These are phyloP conservation scores for Aspergillus caelatus DNA, from an alignment of 2,329 filamentous ascomycete genomes.

Conservation along the genomic window DNA sequence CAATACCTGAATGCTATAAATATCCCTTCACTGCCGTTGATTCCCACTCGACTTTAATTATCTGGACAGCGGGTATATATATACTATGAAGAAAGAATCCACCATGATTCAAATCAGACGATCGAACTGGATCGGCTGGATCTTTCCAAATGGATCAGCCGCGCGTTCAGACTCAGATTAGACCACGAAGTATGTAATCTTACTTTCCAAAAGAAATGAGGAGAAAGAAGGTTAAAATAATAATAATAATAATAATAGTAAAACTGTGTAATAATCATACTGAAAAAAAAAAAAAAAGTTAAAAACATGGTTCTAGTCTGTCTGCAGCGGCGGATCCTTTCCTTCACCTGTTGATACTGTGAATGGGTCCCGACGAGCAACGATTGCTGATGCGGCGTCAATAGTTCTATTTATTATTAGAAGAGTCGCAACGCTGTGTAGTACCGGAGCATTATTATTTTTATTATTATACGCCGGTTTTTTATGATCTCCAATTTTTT, in stretches of 20 bases:
- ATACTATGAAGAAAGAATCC: background rate
- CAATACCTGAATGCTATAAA: conserved; percentile 7
- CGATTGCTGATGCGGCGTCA: conserved; percentile 14
- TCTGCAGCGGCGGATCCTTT: background rate
- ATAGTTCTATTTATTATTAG: conserved; percentile 15
- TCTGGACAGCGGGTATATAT: background rate
- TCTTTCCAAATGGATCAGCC: background rate
- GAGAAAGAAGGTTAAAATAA: background rate
- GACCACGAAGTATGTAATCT: background rate
- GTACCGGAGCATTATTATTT: background rate
- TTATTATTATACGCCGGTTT: background rate
- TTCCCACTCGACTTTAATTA: too few relatives aligned
- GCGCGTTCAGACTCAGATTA: conserved; percentile 2
- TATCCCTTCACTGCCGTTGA: background rate
- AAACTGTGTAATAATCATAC: too few relatives aligned
- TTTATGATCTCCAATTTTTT: background rate
- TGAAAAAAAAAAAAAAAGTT: background rate
- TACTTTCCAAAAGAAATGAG: background rate
- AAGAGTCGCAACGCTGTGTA: conserved; percentile 4
- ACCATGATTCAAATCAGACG: conserved; percentile 1
- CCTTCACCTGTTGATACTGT: background rate
- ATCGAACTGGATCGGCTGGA: background rate
- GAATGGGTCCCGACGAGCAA: conserved; percentile 6
- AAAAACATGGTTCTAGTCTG: background rate
- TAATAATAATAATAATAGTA: too few relatives aligned